phyloP scores from a whole-genome alignment of 805 yeast genomes.

The Myxozyma vanderwaltii region DNA sequence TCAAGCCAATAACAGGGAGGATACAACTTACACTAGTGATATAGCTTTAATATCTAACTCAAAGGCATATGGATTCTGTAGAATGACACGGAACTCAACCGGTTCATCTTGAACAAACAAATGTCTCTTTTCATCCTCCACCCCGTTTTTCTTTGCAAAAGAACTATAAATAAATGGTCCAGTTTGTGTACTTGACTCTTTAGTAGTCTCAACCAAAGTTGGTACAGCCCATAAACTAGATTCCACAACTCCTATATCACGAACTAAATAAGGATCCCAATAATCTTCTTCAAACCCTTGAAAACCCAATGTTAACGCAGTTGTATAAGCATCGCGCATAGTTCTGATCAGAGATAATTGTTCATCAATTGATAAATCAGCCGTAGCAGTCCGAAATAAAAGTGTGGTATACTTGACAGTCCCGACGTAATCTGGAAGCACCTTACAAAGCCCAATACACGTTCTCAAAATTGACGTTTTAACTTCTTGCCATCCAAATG shows the following conservation, averaged over 20 bases:
- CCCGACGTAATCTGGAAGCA: conserved; percentile 50
- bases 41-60: conserved; percentile 57
- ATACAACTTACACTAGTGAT: conserved; percentile 43
- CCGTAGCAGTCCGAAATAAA: conserved; percentile 24
- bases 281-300: conserved; percentile 46
- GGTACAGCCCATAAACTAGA: conserved; percentile 33
- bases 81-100: conserved; percentile 55
- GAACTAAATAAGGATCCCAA: conserved; percentile 73
- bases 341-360: conserved; percentile 18
- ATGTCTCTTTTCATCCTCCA: conserved; percentile 36
- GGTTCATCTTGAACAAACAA: conserved; percentile 63
- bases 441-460: conserved; percentile 57
- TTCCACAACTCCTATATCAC: conserved; percentile 49
- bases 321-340: conserved; percentile 21
- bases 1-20: background rate
- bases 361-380: conserved; percentile 26
- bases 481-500: conserved; percentile 56
- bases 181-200: conserved; percentile 9
- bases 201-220: background rate
- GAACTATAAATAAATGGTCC: conserved; percentile 64
- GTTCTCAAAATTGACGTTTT: conserved; percentile 59
- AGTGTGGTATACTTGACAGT: conserved; percentile 38
- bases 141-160: conserved; percentile 39
- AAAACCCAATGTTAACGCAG: conserved; percentile 24
- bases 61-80: conserved; percentile 82